These are phyloP conservation scores for Ogataea saltuana DNA, from an alignment of 805 yeast genomes.

Conservation along the genomic window DNA sequence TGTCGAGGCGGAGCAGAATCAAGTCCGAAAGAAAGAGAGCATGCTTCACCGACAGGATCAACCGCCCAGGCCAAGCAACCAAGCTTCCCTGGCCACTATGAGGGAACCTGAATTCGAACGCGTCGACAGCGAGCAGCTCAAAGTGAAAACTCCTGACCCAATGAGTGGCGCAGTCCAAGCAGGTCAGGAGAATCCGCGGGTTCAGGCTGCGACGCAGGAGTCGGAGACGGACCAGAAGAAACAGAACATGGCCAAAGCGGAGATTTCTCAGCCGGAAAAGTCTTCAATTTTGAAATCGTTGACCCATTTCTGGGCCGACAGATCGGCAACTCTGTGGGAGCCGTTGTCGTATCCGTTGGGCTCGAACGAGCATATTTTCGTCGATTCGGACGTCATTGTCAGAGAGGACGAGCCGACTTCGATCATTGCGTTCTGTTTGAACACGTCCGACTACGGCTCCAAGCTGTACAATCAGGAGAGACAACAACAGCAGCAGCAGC, in stretches of 20 bases:
- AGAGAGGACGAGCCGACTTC: conserved; percentile 97
- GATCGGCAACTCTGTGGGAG: conserved; percentile 94
- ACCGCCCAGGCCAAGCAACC: background rate
- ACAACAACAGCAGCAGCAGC: conserved; percentile 10
- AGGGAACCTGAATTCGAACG: background rate
- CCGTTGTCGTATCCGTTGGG: conserved; percentile 82
- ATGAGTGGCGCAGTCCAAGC: no score
- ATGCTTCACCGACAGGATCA: background rate
- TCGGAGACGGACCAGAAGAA: conserved; percentile 13
- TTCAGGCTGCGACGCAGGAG: conserved; percentile 1
- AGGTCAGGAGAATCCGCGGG: conserved; percentile 1
- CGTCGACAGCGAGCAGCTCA: no score
- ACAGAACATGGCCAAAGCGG: conserved; percentile 18
- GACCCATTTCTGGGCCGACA: conserved; percentile 94
- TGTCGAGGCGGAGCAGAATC: conserved; percentile 51
- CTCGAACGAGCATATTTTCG: conserved; percentile 85
- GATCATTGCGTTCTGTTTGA: conserved; percentile 86
- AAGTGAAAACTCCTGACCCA: no score
- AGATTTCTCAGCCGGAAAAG: conserved; percentile 56
- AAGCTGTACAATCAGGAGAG: conserved; percentile 41
- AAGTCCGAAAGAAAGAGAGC: conserved; percentile 12
- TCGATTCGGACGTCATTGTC: conserved; percentile 89
- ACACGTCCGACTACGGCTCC: conserved; percentile 73
- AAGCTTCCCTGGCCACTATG: background rate
- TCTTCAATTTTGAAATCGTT: conserved; percentile 79